Conservation (phyloP, 768 basidiomycete genomes). For the Psilocybe subaeruginosa region DNA sequence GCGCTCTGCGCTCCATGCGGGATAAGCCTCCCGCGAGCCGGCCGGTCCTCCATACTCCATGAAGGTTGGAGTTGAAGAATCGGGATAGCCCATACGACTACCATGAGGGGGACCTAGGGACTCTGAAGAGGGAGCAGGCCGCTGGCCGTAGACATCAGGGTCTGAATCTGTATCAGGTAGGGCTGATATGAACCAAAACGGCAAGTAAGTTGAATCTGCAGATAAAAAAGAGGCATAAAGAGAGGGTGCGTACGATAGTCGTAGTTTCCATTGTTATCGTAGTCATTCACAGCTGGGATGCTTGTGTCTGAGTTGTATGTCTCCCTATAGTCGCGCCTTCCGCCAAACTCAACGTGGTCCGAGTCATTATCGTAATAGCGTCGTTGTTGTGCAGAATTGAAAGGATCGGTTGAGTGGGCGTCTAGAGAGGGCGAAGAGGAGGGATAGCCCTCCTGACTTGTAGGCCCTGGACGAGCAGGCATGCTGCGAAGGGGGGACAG, state of each 20-base stretch:
- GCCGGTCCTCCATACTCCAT: slow-evolving; percentile 59
- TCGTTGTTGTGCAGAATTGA: slow-evolving; percentile 45
- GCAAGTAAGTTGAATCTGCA: slow-evolving; percentile 22
- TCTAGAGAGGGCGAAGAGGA: slow-evolving; percentile 63
- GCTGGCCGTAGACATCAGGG: slow-evolving; percentile 69
- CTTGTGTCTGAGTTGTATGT: slow-evolving; percentile 75
- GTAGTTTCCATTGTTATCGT: slow-evolving; percentile 67
- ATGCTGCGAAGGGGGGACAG: slow-evolving; percentile 33
- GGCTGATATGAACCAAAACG: slow-evolving; percentile 41
- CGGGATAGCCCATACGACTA: slow-evolving; percentile 58
- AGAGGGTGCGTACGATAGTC: slow-evolving; percentile 55
- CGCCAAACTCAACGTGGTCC: slow-evolving; percentile 65
- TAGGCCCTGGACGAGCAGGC: slow-evolving; percentile 58
- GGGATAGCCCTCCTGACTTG: slow-evolving; percentile 66
- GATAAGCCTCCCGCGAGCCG: slow-evolving; percentile 82
- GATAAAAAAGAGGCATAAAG: slow-evolving; percentile 14
- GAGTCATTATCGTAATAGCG: slow-evolving; percentile 79
- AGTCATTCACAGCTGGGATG: slow-evolving; percentile 65
- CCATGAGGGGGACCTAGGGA: slow-evolving; percentile 60
- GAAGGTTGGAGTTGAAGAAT: slow-evolving; percentile 76
- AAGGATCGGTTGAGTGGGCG: slow-evolving; percentile 70
- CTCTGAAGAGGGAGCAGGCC: slow-evolving; percentile 75
- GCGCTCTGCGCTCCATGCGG: slow-evolving; percentile 91
- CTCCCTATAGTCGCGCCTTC: slow-evolving; percentile 52
- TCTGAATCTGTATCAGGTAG: slow-evolving; percentile 88